Evolutionary conservation across 2,329 filamentous ascomycete species (phyloP).

Genomic region (Colletotrichum sp.): DNA sequence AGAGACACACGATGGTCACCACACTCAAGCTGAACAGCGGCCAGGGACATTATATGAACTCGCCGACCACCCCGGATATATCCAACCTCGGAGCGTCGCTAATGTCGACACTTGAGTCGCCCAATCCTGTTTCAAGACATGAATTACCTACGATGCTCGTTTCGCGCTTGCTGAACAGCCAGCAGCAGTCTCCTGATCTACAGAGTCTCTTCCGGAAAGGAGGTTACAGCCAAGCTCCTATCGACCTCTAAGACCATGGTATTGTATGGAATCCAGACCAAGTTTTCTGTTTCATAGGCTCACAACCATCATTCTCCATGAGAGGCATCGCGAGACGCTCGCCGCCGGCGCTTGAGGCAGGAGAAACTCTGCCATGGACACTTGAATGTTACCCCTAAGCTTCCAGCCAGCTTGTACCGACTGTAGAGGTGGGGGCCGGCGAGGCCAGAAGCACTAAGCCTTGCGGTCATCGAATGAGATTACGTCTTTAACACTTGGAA

Average conservation of each 20-base stretch:
- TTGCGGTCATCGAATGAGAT: not conserved
- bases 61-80: not conserved
- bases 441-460: not conserved
- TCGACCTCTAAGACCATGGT: not conserved
- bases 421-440: not conserved
- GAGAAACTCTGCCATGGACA: not conserved
- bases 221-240: not conserved
- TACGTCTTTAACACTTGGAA: not conserved
- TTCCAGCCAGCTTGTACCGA: not conserved
- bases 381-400: not conserved
- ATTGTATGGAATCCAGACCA: too few relatives aligned
- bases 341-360: not conserved
- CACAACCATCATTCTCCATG: not conserved
- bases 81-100: not conserved
- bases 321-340: constrained; percentile 1
- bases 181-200: not conserved
- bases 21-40: not conserved
- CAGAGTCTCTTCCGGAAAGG: not conserved
- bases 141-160: not conserved
- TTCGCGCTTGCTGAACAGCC: not conserved
- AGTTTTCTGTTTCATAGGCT: not conserved
- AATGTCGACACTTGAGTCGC: not conserved
- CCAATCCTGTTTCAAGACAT: not conserved
- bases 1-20: not conserved
- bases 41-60: not conserved